These are phyloP conservation scores for Exophiala phaeomuriformis DNA, from an alignment of 2,329 filamentous ascomycete genomes.

Conservation along the genomic window DNA sequence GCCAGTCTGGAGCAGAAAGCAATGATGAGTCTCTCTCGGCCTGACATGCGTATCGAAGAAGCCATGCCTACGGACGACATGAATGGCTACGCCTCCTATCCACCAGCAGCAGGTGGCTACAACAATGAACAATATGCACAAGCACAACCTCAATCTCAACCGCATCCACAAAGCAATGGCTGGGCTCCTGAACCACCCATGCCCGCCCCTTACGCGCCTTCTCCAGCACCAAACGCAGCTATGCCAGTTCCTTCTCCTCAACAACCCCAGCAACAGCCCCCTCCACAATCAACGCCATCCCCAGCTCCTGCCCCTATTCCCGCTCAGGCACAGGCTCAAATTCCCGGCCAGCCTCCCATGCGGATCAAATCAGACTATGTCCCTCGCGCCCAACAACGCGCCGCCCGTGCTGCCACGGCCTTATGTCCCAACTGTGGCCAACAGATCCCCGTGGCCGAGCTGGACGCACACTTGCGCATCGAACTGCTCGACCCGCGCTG, in stretches of 20 bases:
- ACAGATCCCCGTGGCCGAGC: slow-evolving; percentile 75
- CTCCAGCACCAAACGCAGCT: slow-evolving; percentile 29
- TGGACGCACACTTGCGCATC: slow-evolving; percentile 90
- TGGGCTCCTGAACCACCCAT: slow-evolving; percentile 32
- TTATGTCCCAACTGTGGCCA: slow-evolving; percentile 92
- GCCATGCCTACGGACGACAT: slow-evolving; percentile 76
- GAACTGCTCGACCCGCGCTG: slow-evolving; percentile 88
- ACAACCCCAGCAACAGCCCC: slow-evolving; percentile 50
- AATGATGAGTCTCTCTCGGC: slow-evolving; percentile 71
- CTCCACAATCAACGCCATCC: slow-evolving; percentile 66
- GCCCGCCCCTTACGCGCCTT: slow-evolving; percentile 26
- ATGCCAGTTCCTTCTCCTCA: slow-evolving; percentile 37
- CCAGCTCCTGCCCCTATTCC: slow-evolving; percentile 11
- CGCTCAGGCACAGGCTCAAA: no score
- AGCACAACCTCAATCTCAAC: slow-evolving; percentile 35
- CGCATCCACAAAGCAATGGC: slow-evolving; percentile 33
- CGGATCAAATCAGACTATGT: slow-evolving; percentile 93
- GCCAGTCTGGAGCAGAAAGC: slow-evolving; percentile 93
- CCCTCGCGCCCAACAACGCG: slow-evolving; percentile 66
- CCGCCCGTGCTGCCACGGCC: slow-evolving; percentile 57
- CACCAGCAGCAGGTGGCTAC: slow-evolving; percentile 4
- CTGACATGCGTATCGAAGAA: slow-evolving; percentile 80
- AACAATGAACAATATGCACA: slow-evolving; percentile 37
- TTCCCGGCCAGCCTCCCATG: slow-evolving; percentile 47
- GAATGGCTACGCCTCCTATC: slow-evolving; percentile 43